Base-by-base conservation (phyloP, 1,284 basidiomycete species). In the Apiotrichum gracile region DNA sequence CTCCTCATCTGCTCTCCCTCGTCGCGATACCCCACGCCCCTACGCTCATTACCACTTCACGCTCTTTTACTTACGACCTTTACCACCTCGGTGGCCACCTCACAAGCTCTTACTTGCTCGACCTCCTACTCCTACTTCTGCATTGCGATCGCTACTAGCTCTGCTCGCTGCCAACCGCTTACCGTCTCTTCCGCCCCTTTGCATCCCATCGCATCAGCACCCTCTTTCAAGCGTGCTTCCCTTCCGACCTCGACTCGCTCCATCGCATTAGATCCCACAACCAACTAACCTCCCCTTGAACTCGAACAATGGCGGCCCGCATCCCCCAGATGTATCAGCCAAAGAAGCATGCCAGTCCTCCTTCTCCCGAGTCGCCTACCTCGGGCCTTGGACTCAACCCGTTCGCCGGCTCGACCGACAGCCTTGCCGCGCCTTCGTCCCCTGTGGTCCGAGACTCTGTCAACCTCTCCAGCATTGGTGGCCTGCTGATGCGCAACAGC, bases 381-480 rank as follows among this genome's bases (percentile, higher is more conserved):
- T 12, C 38, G 13, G 10, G 38, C 9, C 21, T 13, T 22, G 49
- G n/a, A n/a, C n/a, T 40, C 21, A 42, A 53, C 46, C 51, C 51
- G 16, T 53, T 53, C 26, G 44, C 51, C n/a, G n/a, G n/a, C 24
- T 53, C 51, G 6, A 29, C 29, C 22, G 43, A 44, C 17, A 33
- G 14, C 5, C 47, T 54, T 35, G 34, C 27, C 16, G 17, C 41
- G 22, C 40, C 53, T 10, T n/a, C 34, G 6, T 16, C 40, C 14
- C 17, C 45, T 29, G 41, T 33, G 9, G 31, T 35, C 12, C 54
- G 55, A 26, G 41, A 55, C 49, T 42, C 35, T 13, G 25, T 52
- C 29, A 57, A 60, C 50, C 42, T 57, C 3, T 49, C 50, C 5
- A 44, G 44, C 12, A 61, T 61, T 37, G 59, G 59, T 34, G 55